Percentiles rank a stretch among this genome's conserved stretches.
phyloP scores from a whole-genome alignment of 257 asterid genomes.

The Lantana camara region DNA sequence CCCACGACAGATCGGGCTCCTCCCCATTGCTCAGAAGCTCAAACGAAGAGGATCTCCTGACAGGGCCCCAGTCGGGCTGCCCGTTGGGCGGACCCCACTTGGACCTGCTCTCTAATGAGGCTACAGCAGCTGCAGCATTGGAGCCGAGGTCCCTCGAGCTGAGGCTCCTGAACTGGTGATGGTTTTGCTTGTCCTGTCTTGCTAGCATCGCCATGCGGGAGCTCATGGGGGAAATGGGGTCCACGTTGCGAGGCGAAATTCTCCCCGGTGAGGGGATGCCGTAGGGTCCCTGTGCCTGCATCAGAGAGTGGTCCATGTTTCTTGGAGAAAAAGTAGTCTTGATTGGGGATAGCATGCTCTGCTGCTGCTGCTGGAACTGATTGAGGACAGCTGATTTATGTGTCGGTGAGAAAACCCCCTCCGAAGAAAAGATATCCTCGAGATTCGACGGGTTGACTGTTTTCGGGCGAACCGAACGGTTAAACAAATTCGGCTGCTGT shows the following conservation, averaged over 20 bases:
- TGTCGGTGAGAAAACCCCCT: constrained; percentile 70
- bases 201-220: constrained; percentile 65
- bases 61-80: constrained; percentile 59
- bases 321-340: constrained; percentile 61
- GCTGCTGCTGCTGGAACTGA: constrained; percentile 83
- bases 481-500: constrained; percentile 43
- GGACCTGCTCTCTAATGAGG: constrained; percentile 54
- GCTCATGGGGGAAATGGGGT: constrained; percentile 73
- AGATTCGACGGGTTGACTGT: constrained; percentile 64
- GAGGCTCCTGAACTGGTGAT: constrained; percentile 65
- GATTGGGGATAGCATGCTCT: constrained; percentile 67
- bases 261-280: constrained; percentile 62
- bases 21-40: constrained; percentile 59
- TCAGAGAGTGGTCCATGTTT: constrained; percentile 50
- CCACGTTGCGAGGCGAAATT: constrained; percentile 74
- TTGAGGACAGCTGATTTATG: constrained; percentile 59
- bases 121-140: constrained; percentile 47
- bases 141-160: constrained; percentile 78
- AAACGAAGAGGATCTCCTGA: constrained; percentile 61
- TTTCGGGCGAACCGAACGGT: constrained; percentile 55
- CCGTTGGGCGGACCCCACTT: constrained; percentile 67
- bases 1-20: constrained; percentile 94
- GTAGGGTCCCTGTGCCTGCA: constrained; percentile 46
- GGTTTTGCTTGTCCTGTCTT: constrained; percentile 55
- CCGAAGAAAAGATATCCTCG: constrained; percentile 70